Evolutionary conservation across 176 grass and related monocot genomes (phyloP).

Genomic region (Oropetium thomaeum): DNA sequence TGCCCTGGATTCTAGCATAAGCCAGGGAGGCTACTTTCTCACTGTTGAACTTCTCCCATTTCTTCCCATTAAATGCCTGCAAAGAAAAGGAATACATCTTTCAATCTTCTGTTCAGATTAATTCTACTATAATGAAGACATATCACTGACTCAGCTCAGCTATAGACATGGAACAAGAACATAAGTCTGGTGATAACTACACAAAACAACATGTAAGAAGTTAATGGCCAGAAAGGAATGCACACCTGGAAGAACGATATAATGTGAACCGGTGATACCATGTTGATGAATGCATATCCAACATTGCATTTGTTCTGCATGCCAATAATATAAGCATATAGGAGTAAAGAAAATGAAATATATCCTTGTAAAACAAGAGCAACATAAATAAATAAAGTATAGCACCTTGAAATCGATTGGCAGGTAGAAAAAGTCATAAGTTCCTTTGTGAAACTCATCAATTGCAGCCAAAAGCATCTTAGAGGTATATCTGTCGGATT

Average conservation of each 20-base stretch:
- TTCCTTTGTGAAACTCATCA: slow-evolving; percentile 80
- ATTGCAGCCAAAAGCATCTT: slow-evolving; percentile 96
- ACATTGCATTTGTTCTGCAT: slow-evolving; percentile 99
- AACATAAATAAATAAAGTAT: background rate
- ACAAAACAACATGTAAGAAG: slow-evolving; percentile 6
- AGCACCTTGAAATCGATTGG: slow-evolving; percentile 97
- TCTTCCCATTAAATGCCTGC: slow-evolving; percentile 90
- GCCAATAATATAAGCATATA: slow-evolving; percentile 6
- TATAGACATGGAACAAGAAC: background rate
- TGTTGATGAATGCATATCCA: slow-evolving; percentile 97
- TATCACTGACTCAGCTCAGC: slow-evolving; percentile 10
- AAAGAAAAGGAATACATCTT: slow-evolving; percentile 16
- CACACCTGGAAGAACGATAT: slow-evolving; percentile 82
- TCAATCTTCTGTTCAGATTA: slow-evolving; percentile 4
- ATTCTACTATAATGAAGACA: background rate
- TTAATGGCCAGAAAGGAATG: background rate
- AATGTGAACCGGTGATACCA: slow-evolving; percentile 85
- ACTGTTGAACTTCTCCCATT: slow-evolving; percentile 99
- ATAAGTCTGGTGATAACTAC: background rate
- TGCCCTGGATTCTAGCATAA: slow-evolving; percentile 93
- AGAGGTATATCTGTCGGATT: slow-evolving; percentile 75
- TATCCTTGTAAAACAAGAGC: background rate
- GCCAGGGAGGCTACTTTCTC: slow-evolving; percentile 92
- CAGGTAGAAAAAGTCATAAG: slow-evolving; percentile 95
- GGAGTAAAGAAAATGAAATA: background rate